Percentiles rank a stretch among this genome's conserved stretches.
Conservation (phyloP, 2,329 filamentous ascomycete species). For the Hirsutella rhossiliensis region DNA sequence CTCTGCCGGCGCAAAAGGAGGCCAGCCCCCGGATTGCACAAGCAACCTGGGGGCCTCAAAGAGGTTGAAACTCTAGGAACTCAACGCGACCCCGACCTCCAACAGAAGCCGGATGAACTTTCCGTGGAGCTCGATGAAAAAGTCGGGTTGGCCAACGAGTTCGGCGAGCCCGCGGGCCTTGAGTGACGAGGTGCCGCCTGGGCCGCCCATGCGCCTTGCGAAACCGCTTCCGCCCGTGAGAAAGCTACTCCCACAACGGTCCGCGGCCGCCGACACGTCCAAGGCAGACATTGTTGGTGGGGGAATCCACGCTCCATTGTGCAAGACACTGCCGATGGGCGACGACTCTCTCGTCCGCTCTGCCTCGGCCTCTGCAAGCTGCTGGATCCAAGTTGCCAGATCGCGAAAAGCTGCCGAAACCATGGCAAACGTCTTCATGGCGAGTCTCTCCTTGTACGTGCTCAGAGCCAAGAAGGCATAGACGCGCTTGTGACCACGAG, state of each 20-base stretch:
- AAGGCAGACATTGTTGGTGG: constrained; percentile 14
- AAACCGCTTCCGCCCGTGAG: constrained; percentile 43
- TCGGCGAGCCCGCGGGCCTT: constrained; percentile 52
- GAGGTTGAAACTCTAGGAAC: constrained; percentile 21
- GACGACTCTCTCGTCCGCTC: constrained; percentile 38
- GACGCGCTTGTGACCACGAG: constrained; percentile 55
- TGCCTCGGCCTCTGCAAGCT: constrained; percentile 50
- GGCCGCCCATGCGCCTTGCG: constrained; percentile 44
- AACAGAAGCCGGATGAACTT: constrained; percentile 51
- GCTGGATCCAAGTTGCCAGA: constrained; percentile 53
- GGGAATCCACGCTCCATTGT: constrained; percentile 20
- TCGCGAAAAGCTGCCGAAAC: constrained; percentile 51
- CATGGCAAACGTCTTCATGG: constrained; percentile 54
- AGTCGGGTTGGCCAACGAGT: constrained; percentile 53
- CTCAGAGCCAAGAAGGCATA: constrained; percentile 56
- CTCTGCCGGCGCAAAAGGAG: not conserved
- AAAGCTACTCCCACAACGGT: constrained; percentile 41
- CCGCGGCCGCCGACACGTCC: constrained; percentile 18
- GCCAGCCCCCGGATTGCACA: not conserved
- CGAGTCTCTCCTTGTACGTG: constrained; percentile 51
- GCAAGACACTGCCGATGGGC: constrained; percentile 25
- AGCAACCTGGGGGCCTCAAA: not conserved
- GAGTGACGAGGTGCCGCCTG: constrained; percentile 40
- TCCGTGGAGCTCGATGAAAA: constrained; percentile 55
- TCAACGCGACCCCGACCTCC: constrained; percentile 43